phyloP scores from a whole-genome alignment of 1,284 basidiomycete genomes.

The Peniophora sp. region DNA sequence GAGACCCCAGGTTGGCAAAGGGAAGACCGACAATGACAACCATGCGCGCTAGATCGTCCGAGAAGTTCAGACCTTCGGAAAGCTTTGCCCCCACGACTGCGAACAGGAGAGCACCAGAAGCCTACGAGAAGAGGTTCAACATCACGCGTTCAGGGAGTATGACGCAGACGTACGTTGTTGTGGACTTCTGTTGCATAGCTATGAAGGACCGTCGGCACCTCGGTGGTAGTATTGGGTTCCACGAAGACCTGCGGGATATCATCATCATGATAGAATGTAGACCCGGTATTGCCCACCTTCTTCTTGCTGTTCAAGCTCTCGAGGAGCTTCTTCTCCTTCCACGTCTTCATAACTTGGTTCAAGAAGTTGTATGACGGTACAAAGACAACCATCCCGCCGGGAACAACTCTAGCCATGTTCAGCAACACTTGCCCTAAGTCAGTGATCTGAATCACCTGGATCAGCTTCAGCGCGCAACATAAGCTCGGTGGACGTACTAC shows the following conservation, averaged over 20 bases:
- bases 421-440: conserved; percentile 82
- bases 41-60: conserved; percentile 81
- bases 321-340: conserved; percentile 59
- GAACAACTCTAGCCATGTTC: conserved; percentile 75
- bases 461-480: not conserved
- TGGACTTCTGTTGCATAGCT: conserved; percentile 67
- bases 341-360: conserved; percentile 56
- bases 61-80: conserved; percentile 95
- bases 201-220: conserved; percentile 73
- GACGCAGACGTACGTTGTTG: conserved; percentile 21
- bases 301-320: conserved; percentile 68
- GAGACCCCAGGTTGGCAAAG: conserved; percentile 87
- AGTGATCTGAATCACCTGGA: conserved; percentile 42
- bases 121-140: conserved; percentile 19
- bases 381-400: conserved; percentile 89
- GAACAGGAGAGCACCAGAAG: conserved; percentile 69
- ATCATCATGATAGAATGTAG: not conserved
- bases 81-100: conserved; percentile 97
- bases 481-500: conserved; percentile 41
- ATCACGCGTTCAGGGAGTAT: not conserved
- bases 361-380: conserved; percentile 90
- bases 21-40: conserved; percentile 90
- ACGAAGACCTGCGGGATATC: conserved; percentile 61
- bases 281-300: conserved; percentile 36
- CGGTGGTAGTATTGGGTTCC: conserved; percentile 74